phyloP scores from a whole-genome alignment of 2,329 filamentous ascomycete genomes.

The Ophioceras dolichostomum region DNA sequence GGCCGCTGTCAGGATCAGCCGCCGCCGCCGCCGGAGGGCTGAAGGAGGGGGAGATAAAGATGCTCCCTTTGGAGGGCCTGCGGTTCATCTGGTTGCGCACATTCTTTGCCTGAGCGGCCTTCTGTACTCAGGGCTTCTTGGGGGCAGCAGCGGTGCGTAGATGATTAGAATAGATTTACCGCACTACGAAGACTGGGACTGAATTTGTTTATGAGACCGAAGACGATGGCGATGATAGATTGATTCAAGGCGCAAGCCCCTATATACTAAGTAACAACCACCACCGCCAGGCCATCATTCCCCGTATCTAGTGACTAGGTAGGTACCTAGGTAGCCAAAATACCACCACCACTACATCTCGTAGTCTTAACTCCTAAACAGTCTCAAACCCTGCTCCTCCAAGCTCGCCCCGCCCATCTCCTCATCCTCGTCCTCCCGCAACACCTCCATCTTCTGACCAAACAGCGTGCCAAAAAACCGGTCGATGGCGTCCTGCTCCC shows the following conservation, averaged over 20 bases:
- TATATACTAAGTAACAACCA: too few species aligned
- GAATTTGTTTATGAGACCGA: too few species aligned
- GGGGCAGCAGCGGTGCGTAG: too few species aligned
- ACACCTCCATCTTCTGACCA: constrained; percentile 55
- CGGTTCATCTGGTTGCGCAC: constrained; percentile 31
- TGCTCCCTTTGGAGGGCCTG: constrained; percentile 29
- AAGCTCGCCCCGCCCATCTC: constrained; percentile 36
- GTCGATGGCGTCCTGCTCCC: constrained; percentile 72
- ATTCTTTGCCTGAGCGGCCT: constrained; percentile 23
- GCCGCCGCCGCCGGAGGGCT: background rate
- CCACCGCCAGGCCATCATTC: too few species aligned
- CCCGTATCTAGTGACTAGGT: too few species aligned
- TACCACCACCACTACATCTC: too few species aligned
- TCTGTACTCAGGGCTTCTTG: constrained; percentile 9
- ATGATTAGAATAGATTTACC: too few species aligned
- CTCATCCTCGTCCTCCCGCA: constrained; percentile 34
- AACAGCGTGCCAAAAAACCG: constrained; percentile 64
- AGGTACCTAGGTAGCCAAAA: too few species aligned
- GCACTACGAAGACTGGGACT: too few species aligned
- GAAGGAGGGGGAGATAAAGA: constrained; percentile 5
- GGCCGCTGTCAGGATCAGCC: constrained; percentile 22
- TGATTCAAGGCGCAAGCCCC: too few species aligned
- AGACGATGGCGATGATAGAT: too few species aligned
- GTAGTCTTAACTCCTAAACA: constrained; percentile 37
- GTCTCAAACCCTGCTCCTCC: constrained; percentile 38